phyloP scores from a whole-genome alignment of 1,284 basidiomycete species.

The Pseudozyma sp. region DNA sequence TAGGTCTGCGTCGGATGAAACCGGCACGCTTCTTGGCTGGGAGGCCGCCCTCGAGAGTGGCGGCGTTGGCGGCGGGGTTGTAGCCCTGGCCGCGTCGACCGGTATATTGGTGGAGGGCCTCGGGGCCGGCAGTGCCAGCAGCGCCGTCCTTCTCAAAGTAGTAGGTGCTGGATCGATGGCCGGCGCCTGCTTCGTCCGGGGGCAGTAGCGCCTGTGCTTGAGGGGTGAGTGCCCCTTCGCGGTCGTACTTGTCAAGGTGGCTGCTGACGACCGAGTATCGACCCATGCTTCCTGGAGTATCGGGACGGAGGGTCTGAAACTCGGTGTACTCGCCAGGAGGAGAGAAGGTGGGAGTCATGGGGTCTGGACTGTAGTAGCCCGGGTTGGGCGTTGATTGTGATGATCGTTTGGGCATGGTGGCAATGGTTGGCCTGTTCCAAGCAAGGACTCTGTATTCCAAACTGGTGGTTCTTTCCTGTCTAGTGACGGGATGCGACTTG shows the following conservation, averaged over 20 bases:
- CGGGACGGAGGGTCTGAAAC: slow-evolving; percentile 45
- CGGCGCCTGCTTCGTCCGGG: slow-evolving; percentile 3
- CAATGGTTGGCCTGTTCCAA: neutral
- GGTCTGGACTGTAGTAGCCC: slow-evolving; percentile 43
- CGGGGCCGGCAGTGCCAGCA: slow-evolving; percentile 15
- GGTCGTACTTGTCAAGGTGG: slow-evolving; percentile 38
- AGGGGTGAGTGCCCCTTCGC: slow-evolving; percentile 23
- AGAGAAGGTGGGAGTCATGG: slow-evolving; percentile 46
- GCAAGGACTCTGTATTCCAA: neutral
- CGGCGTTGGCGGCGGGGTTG: slow-evolving; percentile 39
- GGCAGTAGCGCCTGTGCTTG: slow-evolving; percentile 31
- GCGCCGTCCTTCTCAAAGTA: slow-evolving; percentile 50
- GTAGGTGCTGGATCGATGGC: slow-evolving; percentile 38
- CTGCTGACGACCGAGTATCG: slow-evolving; percentile 34
- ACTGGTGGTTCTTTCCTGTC: neutral
- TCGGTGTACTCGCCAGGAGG: slow-evolving; percentile 44
- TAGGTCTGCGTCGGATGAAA: slow-evolving; percentile 38
- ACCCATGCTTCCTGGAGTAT: slow-evolving; percentile 39
- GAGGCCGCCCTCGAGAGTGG: slow-evolving; percentile 17
- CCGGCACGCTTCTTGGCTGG: slow-evolving; percentile 15
- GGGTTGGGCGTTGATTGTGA: slow-evolving; percentile 19
- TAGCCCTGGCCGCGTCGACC: slow-evolving; percentile 42
- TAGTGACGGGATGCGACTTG: neutral
- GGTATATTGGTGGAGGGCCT: slow-evolving; percentile 20
- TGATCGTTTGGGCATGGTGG: slow-evolving; percentile 23